Evolutionary conservation across 2,329 filamentous ascomycete species (phyloP), one percentile per base, ranked within the genome.

Genomic region (Endothia cerciana): DNA sequence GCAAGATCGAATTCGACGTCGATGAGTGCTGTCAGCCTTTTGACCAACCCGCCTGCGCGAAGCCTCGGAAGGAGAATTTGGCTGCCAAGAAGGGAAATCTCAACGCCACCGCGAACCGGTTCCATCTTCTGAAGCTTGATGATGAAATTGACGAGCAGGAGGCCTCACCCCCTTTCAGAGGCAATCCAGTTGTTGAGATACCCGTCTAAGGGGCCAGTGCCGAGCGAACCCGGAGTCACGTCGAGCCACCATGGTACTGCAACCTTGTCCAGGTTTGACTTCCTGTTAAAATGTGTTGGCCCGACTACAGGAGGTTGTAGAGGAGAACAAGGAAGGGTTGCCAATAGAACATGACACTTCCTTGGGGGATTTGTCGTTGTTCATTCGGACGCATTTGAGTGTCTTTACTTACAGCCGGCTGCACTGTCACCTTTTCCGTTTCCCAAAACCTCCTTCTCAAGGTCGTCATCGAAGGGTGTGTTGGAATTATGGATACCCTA

Each of bases 21-120:
- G 92, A 96, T 71, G 91, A 94, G 71, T 96, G 92, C 73, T 85
- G 86, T 45, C 82, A 85, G 64, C 83, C 88, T 0, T 75, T 90
- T 58, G 74, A 80, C 51, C 65, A 65, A 45, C 73, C 60, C 4
- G 40, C 69, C 71, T 53, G 75, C 69, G 67, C 71, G 69, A 66
- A 65, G 60, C 59, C 68, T 28, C 72, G 69, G 25, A 75, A 72
- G 47, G 72, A 75, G 25, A 71, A 69, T 25, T 60, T 71, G 13
- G 68, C 70, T 15, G 68, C 74, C n/a, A 80, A 78, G 66, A 81
- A 77, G 70, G 33, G 61, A 1, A 72, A 60, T 3, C 73, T 76
- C 56, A 75, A 76, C 55, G 73, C 79, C 17, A 73, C 80, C 63
- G 73, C 80, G 63, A 92, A 92, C 72, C 85, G 88, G 6, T 91